Evolutionary conservation across 345 rosid genomes (phyloP).

Genomic region (Citrus australasica): DNA sequence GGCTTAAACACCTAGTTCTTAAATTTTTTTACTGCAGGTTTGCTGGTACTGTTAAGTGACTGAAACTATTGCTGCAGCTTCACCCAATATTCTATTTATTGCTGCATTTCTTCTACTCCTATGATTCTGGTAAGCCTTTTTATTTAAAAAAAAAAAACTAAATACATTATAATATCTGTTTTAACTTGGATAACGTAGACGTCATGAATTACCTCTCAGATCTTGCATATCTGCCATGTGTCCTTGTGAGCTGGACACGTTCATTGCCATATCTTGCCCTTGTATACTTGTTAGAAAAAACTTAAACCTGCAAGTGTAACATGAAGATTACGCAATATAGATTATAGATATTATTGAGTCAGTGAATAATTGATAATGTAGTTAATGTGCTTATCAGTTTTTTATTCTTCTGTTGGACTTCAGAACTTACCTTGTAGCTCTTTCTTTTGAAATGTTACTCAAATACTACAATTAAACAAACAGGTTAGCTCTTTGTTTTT

Average conservation of each 20-base stretch:
- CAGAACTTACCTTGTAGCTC: neutral
- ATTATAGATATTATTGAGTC: neutral
- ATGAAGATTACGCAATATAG: neutral
- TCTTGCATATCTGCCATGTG: neutral
- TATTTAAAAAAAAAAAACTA: neutral
- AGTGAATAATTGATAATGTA: neutral
- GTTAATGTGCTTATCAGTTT: neutral
- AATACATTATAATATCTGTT: neutral
- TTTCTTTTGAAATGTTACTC: neutral
- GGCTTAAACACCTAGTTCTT: neutral
- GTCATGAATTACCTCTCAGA: neutral
- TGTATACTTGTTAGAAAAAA: neutral
- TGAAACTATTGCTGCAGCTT: constrained; percentile 42
- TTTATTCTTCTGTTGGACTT: neutral
- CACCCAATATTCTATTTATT: constrained; percentile 49
- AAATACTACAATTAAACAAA: neutral
- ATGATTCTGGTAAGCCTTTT: constrained; percentile 54
- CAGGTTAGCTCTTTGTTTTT: neutral
- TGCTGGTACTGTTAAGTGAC: neutral
- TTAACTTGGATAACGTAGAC: neutral
- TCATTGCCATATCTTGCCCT: neutral
- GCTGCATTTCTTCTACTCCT: constrained; percentile 59
- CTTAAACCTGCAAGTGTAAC: neutral
- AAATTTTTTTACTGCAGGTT: neutral
- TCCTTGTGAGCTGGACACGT: neutral